A percentile compares a stretch with the other conserved stretches of the same genome.
phyloP scores from a whole-genome alignment of 2,329 filamentous ascomycete genomes.

The Basipetospora sp. region DNA sequence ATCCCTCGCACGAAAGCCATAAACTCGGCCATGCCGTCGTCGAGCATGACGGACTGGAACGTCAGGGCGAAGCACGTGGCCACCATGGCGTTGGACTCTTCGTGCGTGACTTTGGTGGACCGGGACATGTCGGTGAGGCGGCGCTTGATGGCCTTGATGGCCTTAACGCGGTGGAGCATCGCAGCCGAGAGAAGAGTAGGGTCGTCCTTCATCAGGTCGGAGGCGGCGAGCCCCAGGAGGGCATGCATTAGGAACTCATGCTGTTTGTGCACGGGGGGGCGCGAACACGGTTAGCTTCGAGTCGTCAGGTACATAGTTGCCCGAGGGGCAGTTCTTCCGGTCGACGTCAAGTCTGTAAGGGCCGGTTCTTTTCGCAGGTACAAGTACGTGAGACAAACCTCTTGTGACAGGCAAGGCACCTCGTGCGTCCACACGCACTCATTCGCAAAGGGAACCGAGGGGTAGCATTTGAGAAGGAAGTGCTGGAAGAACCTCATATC shows the following conservation, averaged over 20 bases:
- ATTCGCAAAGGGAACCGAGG: slow-evolving; percentile 49
- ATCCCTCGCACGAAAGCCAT: slow-evolving; percentile 47
- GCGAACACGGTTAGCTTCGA: no score
- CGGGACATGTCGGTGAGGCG: slow-evolving; percentile 30
- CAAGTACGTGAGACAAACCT: slow-evolving; percentile 26
- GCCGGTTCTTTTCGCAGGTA: no score
- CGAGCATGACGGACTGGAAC: slow-evolving; percentile 42
- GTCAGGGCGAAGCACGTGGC: slow-evolving; percentile 45
- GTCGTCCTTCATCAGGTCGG: slow-evolving; percentile 41
- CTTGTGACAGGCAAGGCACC: slow-evolving; percentile 52
- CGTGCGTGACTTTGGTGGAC: slow-evolving; percentile 24
- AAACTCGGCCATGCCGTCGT: slow-evolving; percentile 45
- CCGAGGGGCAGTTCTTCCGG: no score
- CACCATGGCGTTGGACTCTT: slow-evolving; percentile 44
- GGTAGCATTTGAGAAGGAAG: slow-evolving; percentile 46
- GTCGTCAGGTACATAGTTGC: no score
- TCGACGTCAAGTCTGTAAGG: no score
- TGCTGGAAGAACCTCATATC: slow-evolving; percentile 59
- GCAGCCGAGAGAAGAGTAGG: slow-evolving; percentile 39
- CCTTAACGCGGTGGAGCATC: slow-evolving; percentile 50
- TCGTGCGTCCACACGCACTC: slow-evolving; percentile 53
- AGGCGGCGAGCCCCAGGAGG: slow-evolving; percentile 52
- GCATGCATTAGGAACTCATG: slow-evolving; percentile 58
- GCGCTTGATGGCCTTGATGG: slow-evolving; percentile 47
- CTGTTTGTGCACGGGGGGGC: slow-evolving; percentile 21